A percentile compares a stretch with the other conserved stretches of the same genome.
phyloP scores from a whole-genome alignment of 78 protist genomes.

The Guillardia theta region DNA sequence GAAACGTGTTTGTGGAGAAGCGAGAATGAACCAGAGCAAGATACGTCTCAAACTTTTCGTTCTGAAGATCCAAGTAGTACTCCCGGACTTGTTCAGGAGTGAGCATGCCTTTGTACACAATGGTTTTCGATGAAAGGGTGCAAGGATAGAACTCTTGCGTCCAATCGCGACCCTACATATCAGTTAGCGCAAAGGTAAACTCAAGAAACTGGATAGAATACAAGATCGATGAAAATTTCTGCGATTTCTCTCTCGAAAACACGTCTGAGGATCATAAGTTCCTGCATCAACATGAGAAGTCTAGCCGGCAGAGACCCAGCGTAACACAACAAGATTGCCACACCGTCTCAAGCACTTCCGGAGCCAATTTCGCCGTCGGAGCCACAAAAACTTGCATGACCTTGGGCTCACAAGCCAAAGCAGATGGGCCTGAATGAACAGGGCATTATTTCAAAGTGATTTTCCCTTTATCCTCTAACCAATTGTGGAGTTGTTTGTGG shows the following conservation, averaged over 20 bases:
- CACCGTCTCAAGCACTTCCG: neutral
- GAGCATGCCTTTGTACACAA: slow-evolving; percentile 67
- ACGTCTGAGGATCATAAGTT: neutral
- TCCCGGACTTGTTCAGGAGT: slow-evolving; percentile 67
- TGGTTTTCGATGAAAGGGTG: slow-evolving; percentile 52
- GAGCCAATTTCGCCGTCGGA: neutral
- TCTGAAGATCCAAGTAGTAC: slow-evolving; percentile 61
- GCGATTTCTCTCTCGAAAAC: neutral
- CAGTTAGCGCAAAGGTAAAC: no score
- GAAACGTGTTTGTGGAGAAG: slow-evolving; percentile 63
- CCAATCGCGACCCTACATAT: neutral
- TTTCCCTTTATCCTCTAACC: no score
- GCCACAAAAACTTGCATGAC: neutral
- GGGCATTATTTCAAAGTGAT: no score
- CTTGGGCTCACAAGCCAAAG: neutral
- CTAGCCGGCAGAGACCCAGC: neutral
- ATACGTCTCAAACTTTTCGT: neutral
- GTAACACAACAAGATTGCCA: neutral
- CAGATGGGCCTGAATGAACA: neutral
- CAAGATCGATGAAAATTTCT: neutral
- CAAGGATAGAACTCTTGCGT: slow-evolving; percentile 53
- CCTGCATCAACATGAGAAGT: neutral
- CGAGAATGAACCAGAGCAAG: slow-evolving; percentile 51
- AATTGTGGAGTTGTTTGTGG: slow-evolving; percentile 40
- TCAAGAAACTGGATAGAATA: no score